Conservation (phyloP, 2,329 filamentous ascomycete species). For the Exophiala lecanii-corni region DNA sequence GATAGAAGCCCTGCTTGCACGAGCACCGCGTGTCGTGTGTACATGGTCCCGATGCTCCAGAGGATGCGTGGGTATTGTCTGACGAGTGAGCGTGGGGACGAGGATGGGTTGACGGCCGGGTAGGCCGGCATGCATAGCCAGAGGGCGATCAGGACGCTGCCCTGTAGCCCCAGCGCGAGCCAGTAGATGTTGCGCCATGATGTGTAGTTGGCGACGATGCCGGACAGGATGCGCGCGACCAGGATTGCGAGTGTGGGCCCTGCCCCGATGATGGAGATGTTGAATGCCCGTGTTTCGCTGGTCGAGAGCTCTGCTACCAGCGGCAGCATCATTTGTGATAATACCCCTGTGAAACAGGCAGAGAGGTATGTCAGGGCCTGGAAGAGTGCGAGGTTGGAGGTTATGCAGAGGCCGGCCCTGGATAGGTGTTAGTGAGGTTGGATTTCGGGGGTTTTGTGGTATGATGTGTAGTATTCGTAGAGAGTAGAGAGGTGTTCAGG, state of each 20-base stretch:
- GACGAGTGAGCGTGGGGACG: conserved; percentile 31
- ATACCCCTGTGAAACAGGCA: conserved; percentile 68
- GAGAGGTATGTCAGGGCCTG: conserved; percentile 67
- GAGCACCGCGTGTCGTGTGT: conserved; percentile 61
- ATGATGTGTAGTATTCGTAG: too few relatives aligned
- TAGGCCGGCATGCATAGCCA: conserved; percentile 76
- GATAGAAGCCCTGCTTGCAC: conserved; percentile 64
- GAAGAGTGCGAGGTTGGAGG: conserved; percentile 58
- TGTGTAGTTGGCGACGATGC: conserved; percentile 66
- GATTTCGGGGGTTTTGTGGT: too few relatives aligned
- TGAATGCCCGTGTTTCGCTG: conserved; percentile 59
- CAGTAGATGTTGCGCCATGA: conserved; percentile 75
- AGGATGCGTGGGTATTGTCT: conserved; percentile 61
- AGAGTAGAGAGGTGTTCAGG: too few relatives aligned
- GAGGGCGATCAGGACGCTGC: conserved; percentile 58
- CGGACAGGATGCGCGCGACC: conserved; percentile 67
- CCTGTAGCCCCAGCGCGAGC: conserved; percentile 68
- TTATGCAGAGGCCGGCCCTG: too few relatives aligned
- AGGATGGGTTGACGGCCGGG: conserved; percentile 64
- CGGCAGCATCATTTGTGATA: conserved; percentile 73
- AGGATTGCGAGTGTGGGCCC: conserved; percentile 71
- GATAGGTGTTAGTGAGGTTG: too few relatives aligned
- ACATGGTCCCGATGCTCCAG: conserved; percentile 58
- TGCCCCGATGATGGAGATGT: conserved; percentile 69
- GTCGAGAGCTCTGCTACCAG: conserved; percentile 74